A percentile compares a stretch with the other conserved stretches of the same genome.
Evolutionary conservation across 768 basidiomycete species (phyloP).

Genomic region (Pholiota molesta): DNA sequence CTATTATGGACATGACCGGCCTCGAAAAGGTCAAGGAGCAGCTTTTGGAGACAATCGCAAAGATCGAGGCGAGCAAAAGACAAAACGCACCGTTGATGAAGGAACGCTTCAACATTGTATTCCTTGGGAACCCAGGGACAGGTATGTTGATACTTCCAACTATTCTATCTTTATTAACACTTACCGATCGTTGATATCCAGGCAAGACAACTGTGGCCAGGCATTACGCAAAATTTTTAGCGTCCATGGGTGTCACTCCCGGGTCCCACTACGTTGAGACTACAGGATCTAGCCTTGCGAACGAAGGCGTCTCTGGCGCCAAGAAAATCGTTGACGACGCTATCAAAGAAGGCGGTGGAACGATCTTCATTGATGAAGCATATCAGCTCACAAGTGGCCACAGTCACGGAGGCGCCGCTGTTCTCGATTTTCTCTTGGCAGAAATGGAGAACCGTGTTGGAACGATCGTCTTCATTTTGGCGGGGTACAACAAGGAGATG

Average conservation of each 20-base stretch:
- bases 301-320: constrained; percentile 55
- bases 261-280: constrained; percentile 61
- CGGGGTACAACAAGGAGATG: constrained; percentile 75
- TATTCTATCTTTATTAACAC: background rate
- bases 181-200: background rate
- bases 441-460: constrained; percentile 77
- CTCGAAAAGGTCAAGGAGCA: constrained; percentile 66
- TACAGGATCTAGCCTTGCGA: constrained; percentile 60
- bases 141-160: constrained; percentile 40
- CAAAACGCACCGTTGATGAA: constrained; percentile 54
- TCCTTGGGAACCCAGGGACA: constrained; percentile 77
- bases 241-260: constrained; percentile 56
- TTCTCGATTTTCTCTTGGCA: constrained; percentile 70
- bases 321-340: constrained; percentile 53
- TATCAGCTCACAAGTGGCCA: constrained; percentile 61
- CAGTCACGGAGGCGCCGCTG: constrained; percentile 53
- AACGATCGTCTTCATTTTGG: constrained; percentile 67
- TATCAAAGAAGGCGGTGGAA: constrained; percentile 58
- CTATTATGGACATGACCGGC: constrained; percentile 71
- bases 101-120: constrained; percentile 62
- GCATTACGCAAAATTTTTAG: constrained; percentile 62
- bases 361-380: constrained; percentile 73
- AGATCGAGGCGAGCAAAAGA: constrained; percentile 56
- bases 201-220: constrained; percentile 62
- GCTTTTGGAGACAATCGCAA: constrained; percentile 60